These are phyloP conservation scores for Picochlorum sp. DNA, from an alignment of 139 green algal species.

Conservation along the genomic window DNA sequence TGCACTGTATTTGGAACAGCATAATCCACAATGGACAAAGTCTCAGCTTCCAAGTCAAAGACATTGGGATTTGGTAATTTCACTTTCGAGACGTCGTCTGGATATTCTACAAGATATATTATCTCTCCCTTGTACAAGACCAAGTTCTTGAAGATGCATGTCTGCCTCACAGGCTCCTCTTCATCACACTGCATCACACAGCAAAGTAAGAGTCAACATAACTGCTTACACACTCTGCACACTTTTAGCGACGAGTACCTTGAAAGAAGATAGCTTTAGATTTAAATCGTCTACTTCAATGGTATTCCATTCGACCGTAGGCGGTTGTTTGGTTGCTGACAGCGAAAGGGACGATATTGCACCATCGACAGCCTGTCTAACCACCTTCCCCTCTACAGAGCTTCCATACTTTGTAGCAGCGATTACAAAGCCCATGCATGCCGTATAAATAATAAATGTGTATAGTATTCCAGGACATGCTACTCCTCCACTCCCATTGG, in stretches of 20 bases:
- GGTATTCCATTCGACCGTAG: background rate
- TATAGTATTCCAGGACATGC: no score
- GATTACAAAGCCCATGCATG: no score
- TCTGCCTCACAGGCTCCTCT: background rate
- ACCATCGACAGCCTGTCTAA: no score
- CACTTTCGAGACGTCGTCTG: background rate
- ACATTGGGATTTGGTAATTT: background rate
- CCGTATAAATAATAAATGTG: no score
- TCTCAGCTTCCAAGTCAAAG: background rate
- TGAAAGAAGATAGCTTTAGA: background rate
- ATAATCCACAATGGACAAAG: background rate
- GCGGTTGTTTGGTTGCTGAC: background rate
- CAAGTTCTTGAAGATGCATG: slow-evolving; percentile 1
- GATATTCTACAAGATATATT: background rate
- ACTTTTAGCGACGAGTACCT: background rate
- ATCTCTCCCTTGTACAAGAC: background rate
- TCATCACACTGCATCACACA: background rate
- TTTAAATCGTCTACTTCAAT: background rate
- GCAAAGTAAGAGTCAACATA: background rate
- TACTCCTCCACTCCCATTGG: no score
- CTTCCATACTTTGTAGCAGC: no score
- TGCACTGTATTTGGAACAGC: background rate
- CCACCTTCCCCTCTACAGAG: no score
- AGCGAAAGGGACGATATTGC: background rate
- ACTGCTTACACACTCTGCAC: background rate